phyloP scores from a whole-genome alignment of 2,329 filamentous ascomycete genomes.

The Diaporthe citriasiana region DNA sequence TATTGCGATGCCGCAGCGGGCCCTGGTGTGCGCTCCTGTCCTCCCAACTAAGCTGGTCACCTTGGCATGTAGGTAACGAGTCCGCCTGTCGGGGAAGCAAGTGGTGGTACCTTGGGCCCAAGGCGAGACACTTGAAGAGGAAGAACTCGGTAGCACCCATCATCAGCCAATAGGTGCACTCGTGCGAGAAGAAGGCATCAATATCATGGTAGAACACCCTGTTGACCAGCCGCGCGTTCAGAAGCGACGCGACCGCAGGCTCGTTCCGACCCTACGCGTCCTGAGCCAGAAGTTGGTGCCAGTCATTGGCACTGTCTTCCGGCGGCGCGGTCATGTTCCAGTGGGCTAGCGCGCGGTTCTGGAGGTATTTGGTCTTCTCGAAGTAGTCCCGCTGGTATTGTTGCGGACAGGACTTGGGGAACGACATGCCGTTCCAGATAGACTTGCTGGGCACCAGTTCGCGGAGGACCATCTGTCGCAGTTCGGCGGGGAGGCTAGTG shows the following conservation, averaged over 20 bases:
- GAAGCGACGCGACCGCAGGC: background rate
- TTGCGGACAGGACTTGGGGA: background rate
- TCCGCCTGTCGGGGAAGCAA: constrained; percentile 3
- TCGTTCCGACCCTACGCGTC: constrained; percentile 5
- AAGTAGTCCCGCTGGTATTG: background rate
- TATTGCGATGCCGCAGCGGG: background rate
- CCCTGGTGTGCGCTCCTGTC: background rate
- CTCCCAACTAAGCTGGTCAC: background rate
- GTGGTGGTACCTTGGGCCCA: constrained; percentile 14
- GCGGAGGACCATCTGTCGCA: constrained; percentile 8
- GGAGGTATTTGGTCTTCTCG: constrained; percentile 17
- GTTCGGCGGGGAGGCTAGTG: background rate
- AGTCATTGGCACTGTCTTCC: background rate
- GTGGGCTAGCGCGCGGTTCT: constrained; percentile 17
- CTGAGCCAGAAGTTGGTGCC: background rate
- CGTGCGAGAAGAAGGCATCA: constrained; percentile 17
- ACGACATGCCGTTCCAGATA: constrained; percentile 13
- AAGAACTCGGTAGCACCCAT: constrained; percentile 25
- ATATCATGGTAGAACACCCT: background rate
- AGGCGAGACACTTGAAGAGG: constrained; percentile 7
- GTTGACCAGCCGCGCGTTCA: background rate
- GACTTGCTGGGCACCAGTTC: background rate
- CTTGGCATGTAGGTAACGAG: background rate
- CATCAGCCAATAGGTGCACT: constrained; percentile 13
- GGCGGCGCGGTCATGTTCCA: background rate